A percentile compares a stretch with the other conserved stretches of the same genome.
Conservation (phyloP, 345 rosid species). For the Sonneratia alba region DNA sequence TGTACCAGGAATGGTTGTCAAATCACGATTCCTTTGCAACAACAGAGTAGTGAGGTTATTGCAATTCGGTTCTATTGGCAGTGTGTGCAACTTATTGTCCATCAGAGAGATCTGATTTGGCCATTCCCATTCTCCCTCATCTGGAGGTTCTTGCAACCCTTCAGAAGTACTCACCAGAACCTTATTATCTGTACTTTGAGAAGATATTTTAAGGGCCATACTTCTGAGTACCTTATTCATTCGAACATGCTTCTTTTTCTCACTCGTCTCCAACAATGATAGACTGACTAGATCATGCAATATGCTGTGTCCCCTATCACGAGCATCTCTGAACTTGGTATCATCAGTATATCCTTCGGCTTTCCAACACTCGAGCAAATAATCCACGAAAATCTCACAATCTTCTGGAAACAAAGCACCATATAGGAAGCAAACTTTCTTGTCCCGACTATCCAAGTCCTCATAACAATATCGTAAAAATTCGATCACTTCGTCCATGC, state of each 20-base stretch:
- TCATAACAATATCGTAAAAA: slow-evolving; percentile 16
- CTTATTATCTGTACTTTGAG: background rate
- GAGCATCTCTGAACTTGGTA: slow-evolving; percentile 6
- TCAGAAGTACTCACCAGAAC: slow-evolving; percentile 6
- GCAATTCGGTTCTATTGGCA: slow-evolving; percentile 17
- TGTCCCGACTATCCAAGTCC: slow-evolving; percentile 12
- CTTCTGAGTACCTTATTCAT: slow-evolving; percentile 12
- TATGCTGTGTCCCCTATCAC: slow-evolving; percentile 10
- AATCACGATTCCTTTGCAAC: slow-evolving; percentile 9
- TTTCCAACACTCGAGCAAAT: slow-evolving; percentile 23
- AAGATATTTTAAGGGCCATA: slow-evolving; percentile 19
- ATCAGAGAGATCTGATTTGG: slow-evolving; percentile 18
- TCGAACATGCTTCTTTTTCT: slow-evolving; percentile 9
- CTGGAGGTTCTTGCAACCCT: background rate
- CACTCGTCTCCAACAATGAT: slow-evolving; percentile 16
- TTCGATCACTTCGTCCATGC: slow-evolving; percentile 20
- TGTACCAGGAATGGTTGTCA: background rate
- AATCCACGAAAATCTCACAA: slow-evolving; percentile 14
- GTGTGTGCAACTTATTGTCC: slow-evolving; percentile 4
- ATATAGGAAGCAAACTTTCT: slow-evolving; percentile 21
- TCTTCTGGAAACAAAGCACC: slow-evolving; percentile 17
- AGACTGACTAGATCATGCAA: slow-evolving; percentile 13
- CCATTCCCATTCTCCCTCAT: slow-evolving; percentile 5
- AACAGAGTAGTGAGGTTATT: slow-evolving; percentile 12
- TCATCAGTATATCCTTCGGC: slow-evolving; percentile 14